phyloP scores from a whole-genome alignment of 2,329 filamentous ascomycete genomes.

The Monosporascus sp. region DNA sequence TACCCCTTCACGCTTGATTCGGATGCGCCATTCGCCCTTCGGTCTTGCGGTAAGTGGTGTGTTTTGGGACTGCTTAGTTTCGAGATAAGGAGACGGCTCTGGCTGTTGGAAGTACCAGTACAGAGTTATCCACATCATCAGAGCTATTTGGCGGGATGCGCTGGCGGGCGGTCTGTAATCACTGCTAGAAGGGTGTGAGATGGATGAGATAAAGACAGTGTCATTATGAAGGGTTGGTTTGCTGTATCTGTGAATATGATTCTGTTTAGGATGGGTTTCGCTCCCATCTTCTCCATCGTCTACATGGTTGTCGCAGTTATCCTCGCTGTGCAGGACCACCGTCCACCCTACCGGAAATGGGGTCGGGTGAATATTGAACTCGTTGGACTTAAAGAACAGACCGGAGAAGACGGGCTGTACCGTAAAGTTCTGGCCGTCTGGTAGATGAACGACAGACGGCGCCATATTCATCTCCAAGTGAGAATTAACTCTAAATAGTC shows the following conservation, averaged over 20 bases:
- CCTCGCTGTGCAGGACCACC: slow-evolving; percentile 72
- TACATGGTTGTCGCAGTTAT: slow-evolving; percentile 24
- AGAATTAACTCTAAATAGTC: not conserved
- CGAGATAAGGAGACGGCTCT: slow-evolving; percentile 60
- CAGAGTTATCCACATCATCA: slow-evolving; percentile 93
- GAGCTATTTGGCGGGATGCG: slow-evolving; percentile 82
- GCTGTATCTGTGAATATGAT: slow-evolving; percentile 59
- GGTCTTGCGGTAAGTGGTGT: slow-evolving; percentile 69
- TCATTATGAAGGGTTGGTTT: slow-evolving; percentile 73
- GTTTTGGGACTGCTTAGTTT: slow-evolving; percentile 54
- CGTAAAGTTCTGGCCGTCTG: slow-evolving; percentile 79
- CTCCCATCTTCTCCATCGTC: slow-evolving; percentile 23
- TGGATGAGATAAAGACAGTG: slow-evolving; percentile 84
- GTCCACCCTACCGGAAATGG: slow-evolving; percentile 86
- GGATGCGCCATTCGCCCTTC: slow-evolving; percentile 79
- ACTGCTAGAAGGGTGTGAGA: slow-evolving; percentile 73
- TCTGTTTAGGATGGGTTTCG: slow-evolving; percentile 20
- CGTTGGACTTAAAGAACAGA: slow-evolving; percentile 79
- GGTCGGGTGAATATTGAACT: slow-evolving; percentile 62
- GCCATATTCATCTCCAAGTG: slow-evolving; percentile 14
- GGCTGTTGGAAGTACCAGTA: slow-evolving; percentile 98
- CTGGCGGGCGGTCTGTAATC: slow-evolving; percentile 78
- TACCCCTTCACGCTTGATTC: slow-evolving; percentile 81
- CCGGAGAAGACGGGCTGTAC: slow-evolving; percentile 88
- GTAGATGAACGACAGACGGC: slow-evolving; percentile 58